Conservation (phyloP, 2,329 filamentous ascomycete species). For the Calonectria fujianensis region DNA sequence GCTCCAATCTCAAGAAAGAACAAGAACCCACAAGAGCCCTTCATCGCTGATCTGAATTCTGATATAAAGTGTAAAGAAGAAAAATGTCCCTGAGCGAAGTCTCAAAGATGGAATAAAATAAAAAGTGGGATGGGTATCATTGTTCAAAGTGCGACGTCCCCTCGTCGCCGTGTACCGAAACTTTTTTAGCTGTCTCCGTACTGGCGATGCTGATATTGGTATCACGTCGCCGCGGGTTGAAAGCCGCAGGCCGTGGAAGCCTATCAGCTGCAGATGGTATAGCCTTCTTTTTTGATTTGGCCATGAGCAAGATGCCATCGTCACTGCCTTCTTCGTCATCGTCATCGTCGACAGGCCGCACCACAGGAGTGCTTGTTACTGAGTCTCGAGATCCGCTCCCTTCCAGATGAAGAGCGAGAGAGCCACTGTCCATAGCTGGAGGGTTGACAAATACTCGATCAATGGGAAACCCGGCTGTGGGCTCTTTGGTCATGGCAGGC, state of each 20-base stretch:
- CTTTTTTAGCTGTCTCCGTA: conserved; percentile 79
- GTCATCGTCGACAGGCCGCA: conserved; percentile 61
- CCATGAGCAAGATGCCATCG: conserved; percentile 73
- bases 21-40: conserved; percentile 38
- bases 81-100: conserved; percentile 7
- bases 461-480: conserved; percentile 67
- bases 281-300: conserved; percentile 69
- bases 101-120: conserved; percentile 38
- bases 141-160: conserved; percentile 51
- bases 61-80: conserved; percentile 45
- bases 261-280: conserved; percentile 41
- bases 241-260: conserved; percentile 53
- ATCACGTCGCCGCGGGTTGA: conserved; percentile 70
- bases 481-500: conserved; percentile 70
- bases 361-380: conserved; percentile 54
- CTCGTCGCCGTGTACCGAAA: conserved; percentile 63
- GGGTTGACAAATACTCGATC: conserved; percentile 61
- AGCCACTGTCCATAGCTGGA: conserved; percentile 58
- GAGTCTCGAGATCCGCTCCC: conserved; percentile 46
- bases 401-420: conserved; percentile 57
- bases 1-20: conserved; percentile 43
- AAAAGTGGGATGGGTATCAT: conserved; percentile 52
- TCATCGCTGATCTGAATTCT: conserved; percentile 45
- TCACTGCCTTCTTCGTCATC: conserved; percentile 70
- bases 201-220: conserved; percentile 78